These are phyloP conservation scores for Lactarius sanguifluus DNA, from an alignment of 768 basidiomycete species.

Conservation along the genomic window DNA sequence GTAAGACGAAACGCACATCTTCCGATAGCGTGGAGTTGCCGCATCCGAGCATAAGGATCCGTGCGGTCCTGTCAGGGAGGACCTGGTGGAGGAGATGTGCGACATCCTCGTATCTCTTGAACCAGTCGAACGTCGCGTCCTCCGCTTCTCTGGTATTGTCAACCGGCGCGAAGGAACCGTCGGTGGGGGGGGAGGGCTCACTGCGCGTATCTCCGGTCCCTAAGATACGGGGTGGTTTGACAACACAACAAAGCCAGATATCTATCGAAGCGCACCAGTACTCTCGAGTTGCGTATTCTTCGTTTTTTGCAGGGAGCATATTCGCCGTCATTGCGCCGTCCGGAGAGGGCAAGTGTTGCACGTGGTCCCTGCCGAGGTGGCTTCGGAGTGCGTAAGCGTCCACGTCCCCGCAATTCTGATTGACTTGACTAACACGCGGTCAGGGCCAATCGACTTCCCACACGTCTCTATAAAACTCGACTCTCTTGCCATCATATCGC, in stretches of 20 bases:
- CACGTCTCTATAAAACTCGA: constrained; percentile 2
- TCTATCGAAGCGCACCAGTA: constrained; percentile 55
- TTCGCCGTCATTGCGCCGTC: constrained; percentile 14
- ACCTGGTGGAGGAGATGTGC: constrained; percentile 56
- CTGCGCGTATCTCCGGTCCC: constrained; percentile 72
- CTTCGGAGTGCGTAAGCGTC: not conserved
- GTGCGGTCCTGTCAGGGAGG: constrained; percentile 58
- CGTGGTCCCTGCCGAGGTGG: not conserved
- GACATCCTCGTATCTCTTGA: constrained; percentile 79
- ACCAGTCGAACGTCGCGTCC: constrained; percentile 78
- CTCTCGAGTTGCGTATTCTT: constrained; percentile 63
- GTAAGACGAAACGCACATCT: constrained; percentile 46
- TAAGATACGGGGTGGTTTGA: constrained; percentile 31
- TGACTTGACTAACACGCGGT: not conserved
- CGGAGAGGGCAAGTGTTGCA: too few relatives aligned
- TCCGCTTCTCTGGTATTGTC: constrained; percentile 50
- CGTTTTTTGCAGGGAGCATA: constrained; percentile 58
- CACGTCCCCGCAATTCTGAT: not conserved
- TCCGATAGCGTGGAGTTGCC: constrained; percentile 82
- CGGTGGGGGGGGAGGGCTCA: constrained; percentile 36
- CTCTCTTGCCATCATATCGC: not conserved
- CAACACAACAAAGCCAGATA: not conserved
- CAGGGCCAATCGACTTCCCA: constrained; percentile 8
- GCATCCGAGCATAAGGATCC: constrained; percentile 80
- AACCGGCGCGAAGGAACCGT: not conserved